Base-by-base conservation (phyloP, 108 stramenopile genomes). In the Pseudonitzschia multistriata region DNA sequence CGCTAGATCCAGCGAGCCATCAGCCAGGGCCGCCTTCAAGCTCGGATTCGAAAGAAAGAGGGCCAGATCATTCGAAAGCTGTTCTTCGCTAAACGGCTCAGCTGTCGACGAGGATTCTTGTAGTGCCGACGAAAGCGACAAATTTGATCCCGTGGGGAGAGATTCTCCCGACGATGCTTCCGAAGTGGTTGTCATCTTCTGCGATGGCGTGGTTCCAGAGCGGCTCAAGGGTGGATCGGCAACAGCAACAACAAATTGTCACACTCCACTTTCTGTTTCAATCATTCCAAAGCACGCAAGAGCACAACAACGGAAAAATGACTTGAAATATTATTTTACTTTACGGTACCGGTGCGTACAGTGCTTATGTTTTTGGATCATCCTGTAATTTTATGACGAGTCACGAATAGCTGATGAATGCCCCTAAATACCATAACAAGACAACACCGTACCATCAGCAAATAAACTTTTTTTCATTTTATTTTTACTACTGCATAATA, bases 21-120 rank as follows among this genome's bases (percentile, higher is more conserved):
- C 90, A 28, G 93, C 87, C 42, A 94, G 78, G 27, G 85, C 85
- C 8, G 83, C 78, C 40, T 83, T 74, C 14, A 94, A 83, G 19
- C 80, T 81, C 36, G 93, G 90, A 71, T 94, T 89, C 61, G 88
- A 85, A 28, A 94, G 81, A 73, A 94, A 94, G 52, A 87, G 77
- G 25, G 87, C 86, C 40, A 94, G 77, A 66, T 94, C 93, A 33
- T 84, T 69, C 52, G 89, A 90, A 29, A 94, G 88, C 57, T 88
- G 88, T 66, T 92, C 88, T 70, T 88, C 76, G 63, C 70, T 71
- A 34, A 77, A 64, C 35, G 63, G 63, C 34, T 64, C 63, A 2
- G 63, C 63, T 15, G 39, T 39, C 10, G 63, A 45, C 42, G 63
- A 45, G 27, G 63, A 64, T 64, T 45, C 63, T 64, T 64, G 22